Evolutionary conservation across 2,329 filamentous ascomycete species (phyloP).

Genomic region (Cercospora brassicicola): DNA sequence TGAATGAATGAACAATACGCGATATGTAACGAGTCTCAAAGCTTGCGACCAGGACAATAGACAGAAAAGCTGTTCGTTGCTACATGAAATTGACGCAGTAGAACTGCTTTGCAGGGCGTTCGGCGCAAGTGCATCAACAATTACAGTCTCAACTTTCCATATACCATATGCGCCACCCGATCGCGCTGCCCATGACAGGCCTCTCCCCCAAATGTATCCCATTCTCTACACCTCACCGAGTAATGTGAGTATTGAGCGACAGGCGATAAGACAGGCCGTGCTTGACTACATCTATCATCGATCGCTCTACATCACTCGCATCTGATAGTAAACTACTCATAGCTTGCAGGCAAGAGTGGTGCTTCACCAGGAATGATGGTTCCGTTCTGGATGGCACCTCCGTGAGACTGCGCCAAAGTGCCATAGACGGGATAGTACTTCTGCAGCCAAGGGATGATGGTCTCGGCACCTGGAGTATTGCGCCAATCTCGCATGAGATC

Average conservation of each 20-base stretch:
- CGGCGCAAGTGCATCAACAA: no score
- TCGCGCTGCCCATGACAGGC: no score
- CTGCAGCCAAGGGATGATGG: conserved; percentile 65
- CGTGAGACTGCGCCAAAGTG: conserved; percentile 62
- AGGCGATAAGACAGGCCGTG: background rate
- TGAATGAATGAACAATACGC: background rate
- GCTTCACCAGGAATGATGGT: conserved; percentile 59
- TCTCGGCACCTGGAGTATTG: conserved; percentile 50
- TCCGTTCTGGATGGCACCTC: conserved; percentile 61
- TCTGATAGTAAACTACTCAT: background rate
- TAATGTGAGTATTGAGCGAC: background rate
- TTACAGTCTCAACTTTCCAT: no score
- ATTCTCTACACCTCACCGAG: background rate
- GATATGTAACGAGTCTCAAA: no score
- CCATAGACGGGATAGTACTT: conserved; percentile 66
- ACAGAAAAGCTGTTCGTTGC: no score
- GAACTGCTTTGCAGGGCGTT: no score
- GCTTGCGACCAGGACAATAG: no score
- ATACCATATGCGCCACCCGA: no score
- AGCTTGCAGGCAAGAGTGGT: conserved; percentile 27
- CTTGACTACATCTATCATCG: background rate
- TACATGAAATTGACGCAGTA: no score
- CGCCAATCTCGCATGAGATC: conserved; percentile 74
- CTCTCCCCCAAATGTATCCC: no score
- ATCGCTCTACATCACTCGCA: background rate